Conservation (phyloP, 139 green algal genomes). For the Chlamydomonas schloesseri region DNA sequence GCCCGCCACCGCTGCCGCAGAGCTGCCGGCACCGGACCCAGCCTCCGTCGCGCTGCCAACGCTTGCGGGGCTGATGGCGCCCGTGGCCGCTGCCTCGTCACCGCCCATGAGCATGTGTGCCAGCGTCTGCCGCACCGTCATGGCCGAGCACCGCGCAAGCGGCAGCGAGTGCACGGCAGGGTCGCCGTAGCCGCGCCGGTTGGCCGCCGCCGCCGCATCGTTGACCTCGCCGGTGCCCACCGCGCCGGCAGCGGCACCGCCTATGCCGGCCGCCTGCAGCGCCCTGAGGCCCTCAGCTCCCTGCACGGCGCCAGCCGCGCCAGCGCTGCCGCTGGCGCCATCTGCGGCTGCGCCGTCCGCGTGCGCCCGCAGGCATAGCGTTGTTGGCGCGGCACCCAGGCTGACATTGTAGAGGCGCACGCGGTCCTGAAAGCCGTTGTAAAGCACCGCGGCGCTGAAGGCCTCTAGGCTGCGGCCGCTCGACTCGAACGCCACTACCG, state of each 20-base stretch:
- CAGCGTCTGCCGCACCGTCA: not conserved
- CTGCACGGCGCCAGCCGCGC: not conserved
- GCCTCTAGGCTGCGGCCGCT: conserved; percentile 60
- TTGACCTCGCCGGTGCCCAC: not conserved
- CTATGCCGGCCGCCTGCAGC: not conserved
- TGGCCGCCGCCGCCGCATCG: conserved; percentile 5
- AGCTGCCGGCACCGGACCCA: too few relatives aligned
- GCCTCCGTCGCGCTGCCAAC: too few relatives aligned
- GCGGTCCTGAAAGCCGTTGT: conserved; percentile 80
- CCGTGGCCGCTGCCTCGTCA: not conserved
- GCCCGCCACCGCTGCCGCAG: too few relatives aligned
- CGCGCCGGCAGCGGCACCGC: not conserved
- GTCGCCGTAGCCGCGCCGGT: conserved; percentile 42
- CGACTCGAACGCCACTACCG: conserved; percentile 84
- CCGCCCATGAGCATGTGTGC: conserved; percentile 36
- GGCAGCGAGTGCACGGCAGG: conserved; percentile 5
- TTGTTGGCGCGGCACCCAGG: conserved; percentile 55
- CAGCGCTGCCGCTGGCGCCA: too few relatives aligned
- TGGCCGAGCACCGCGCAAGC: conserved; percentile 19
- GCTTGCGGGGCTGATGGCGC: not conserved
- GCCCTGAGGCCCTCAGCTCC: not conserved
- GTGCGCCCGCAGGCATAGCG: conserved; percentile 49
- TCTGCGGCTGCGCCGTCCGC: not conserved
- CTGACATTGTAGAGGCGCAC: conserved; percentile 64
- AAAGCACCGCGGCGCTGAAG: conserved; percentile 67